phyloP scores from a whole-genome alignment of 345 rosid genomes.

The Gossypium sturtianum region DNA sequence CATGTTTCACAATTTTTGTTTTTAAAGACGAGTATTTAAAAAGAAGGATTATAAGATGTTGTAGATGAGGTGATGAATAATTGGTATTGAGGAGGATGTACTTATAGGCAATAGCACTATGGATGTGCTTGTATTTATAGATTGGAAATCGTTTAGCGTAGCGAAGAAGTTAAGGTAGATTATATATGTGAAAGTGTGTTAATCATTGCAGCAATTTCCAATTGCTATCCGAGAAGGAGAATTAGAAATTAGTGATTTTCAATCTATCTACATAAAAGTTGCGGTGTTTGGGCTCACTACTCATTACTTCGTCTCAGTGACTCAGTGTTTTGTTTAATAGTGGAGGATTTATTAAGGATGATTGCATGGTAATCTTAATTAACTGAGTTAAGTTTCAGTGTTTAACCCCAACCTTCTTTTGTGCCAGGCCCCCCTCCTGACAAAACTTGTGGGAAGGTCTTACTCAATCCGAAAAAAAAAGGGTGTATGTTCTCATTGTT shows the following conservation, averaged over 20 bases:
- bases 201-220: background rate
- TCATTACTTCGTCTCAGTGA: background rate
- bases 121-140: background rate
- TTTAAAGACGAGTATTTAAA: background rate
- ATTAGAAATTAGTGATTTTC: background rate
- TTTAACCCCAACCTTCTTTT: no score
- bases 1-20: background rate
- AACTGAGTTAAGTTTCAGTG: no score
- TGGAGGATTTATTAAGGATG: no score
- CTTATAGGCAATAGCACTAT: background rate
- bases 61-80: background rate
- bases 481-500: no score
- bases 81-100: background rate
- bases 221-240: background rate
- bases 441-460: no score
- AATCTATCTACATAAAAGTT: background rate
- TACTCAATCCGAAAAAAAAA: no score
- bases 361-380: no score
- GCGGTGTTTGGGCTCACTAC: background rate
- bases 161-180: background rate
- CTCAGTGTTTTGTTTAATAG: no score
- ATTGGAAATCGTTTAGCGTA: background rate
- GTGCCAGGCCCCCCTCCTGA: no score
- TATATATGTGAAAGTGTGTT: background rate
- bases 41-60: no score